These are phyloP conservation scores for Globisporangium iwayamae DNA, from an alignment of 352 stramenopile genomes.

Conservation along the genomic window DNA sequence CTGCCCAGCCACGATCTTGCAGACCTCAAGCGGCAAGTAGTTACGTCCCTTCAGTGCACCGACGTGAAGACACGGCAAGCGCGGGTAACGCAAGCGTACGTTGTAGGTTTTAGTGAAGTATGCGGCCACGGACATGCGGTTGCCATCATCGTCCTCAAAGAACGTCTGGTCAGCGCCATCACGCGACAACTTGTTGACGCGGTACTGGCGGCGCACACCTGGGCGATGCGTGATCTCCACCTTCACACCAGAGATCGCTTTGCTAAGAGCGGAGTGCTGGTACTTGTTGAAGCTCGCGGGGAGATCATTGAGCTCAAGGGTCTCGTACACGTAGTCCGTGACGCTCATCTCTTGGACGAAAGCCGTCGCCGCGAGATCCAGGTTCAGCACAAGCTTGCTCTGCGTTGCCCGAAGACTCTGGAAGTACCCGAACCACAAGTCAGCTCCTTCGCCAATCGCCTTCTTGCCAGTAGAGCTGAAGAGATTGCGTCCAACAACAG, in stretches of 20 bases:
- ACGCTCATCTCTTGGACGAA: conserved; percentile 67
- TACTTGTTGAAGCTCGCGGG: conserved; percentile 31
- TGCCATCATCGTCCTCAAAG: conserved; percentile 56
- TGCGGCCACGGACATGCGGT: conserved; percentile 41
- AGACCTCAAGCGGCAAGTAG: conserved; percentile 85
- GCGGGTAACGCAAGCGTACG: conserved; percentile 55
- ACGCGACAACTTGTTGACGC: conserved; percentile 59
- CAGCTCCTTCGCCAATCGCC: conserved; percentile 52
- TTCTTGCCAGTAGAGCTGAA: conserved; percentile 37
- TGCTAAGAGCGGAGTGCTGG: conserved; percentile 47
- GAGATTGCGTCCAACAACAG: conserved; percentile 53
- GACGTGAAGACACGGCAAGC: conserved; percentile 77
- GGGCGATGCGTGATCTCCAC: conserved; percentile 62
- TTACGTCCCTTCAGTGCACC: conserved; percentile 69
- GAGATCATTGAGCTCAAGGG: conserved; percentile 23
- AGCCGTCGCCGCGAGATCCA: conserved; percentile 67
- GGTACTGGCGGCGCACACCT: conserved; percentile 51
- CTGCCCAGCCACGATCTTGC: conserved; percentile 62
- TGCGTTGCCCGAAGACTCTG: conserved; percentile 69
- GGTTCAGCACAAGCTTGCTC: conserved; percentile 58
- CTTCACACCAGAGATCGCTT: conserved; percentile 62
- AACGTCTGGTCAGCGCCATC: conserved; percentile 41
- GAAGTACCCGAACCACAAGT: conserved; percentile 74
- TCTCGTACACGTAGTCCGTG: conserved; percentile 41
- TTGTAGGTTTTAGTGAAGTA: conserved; percentile 65